These are phyloP conservation scores for Ceratocystis papillata DNA, from an alignment of 2,329 filamentous ascomycete species.

Conservation along the genomic window DNA sequence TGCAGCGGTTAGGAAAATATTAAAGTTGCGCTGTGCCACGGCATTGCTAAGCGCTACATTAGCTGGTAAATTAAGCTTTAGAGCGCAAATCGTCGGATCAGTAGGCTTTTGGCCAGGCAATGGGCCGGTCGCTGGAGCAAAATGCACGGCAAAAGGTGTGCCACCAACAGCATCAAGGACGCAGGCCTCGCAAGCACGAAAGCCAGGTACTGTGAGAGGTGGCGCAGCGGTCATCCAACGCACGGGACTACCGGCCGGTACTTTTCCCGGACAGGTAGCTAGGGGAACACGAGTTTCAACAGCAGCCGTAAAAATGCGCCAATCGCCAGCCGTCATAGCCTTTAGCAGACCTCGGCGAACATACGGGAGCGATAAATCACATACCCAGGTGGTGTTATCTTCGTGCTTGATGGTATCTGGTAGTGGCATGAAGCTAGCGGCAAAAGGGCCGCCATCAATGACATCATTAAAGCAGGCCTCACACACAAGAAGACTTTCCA, in stretches of 20 bases:
- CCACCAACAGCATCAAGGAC: constrained; percentile 31
- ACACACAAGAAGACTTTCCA: constrained; percentile 32
- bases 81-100: constrained; percentile 26
- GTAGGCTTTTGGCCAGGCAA: neutral
- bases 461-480: constrained; percentile 34
- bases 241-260: neutral
- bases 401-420: constrained; percentile 25
- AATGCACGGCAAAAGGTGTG: constrained; percentile 29
- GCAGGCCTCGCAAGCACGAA: constrained; percentile 32
- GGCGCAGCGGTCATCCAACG: constrained; percentile 23
- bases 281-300: constrained; percentile 13
- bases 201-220: constrained; percentile 26
- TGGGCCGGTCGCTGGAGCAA: constrained; percentile 25
- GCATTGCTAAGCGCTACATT: constrained; percentile 28
- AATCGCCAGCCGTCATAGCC: constrained; percentile 28
- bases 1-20: constrained; percentile 29
- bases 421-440: constrained; percentile 30
- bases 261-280: constrained; percentile 6
- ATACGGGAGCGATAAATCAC: constrained; percentile 30
- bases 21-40: constrained; percentile 27
- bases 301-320: constrained; percentile 29
- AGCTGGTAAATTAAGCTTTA: constrained; percentile 27
- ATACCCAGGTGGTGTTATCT: constrained; percentile 29
- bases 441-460: constrained; percentile 29
- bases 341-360: constrained; percentile 26